phyloP scores from a whole-genome alignment of 2,329 filamentous ascomycete species.

The Ophiostoma tasmaniense region DNA sequence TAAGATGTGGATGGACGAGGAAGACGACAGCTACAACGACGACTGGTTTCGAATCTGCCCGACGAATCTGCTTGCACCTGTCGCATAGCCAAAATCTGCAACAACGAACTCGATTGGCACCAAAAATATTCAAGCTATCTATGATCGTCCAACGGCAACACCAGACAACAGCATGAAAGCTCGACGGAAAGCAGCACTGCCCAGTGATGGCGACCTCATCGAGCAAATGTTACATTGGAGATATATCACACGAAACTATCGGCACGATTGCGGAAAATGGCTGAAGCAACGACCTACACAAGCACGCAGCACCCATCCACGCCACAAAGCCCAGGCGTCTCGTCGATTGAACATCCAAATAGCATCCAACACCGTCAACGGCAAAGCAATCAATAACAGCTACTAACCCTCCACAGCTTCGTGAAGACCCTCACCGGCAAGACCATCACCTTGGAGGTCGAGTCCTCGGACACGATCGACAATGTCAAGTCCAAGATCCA shows the following conservation, averaged over 20 bases:
- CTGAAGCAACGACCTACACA: not conserved
- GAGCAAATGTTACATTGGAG: too few relatives aligned
- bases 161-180: not conserved
- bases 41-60: not conserved
- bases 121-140: not conserved
- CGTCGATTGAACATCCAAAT: not conserved
- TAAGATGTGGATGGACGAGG: not conserved
- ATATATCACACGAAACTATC: not conserved
- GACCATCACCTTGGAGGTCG: slow-evolving; percentile 99
- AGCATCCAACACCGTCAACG: not conserved
- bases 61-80: not conserved
- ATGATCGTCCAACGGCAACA: not conserved
- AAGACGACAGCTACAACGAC: not conserved
- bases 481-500: slow-evolving; percentile 99
- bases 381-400: not conserved
- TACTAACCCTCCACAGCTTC: slow-evolving; percentile 57
- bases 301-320: too few relatives aligned
- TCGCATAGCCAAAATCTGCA: not conserved
- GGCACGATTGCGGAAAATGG: not conserved
- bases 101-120: not conserved
- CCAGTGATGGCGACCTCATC: not conserved
- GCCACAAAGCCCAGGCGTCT: not conserved
- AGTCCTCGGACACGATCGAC: slow-evolving; percentile 98
- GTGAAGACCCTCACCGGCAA: slow-evolving; percentile 99
- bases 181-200: not conserved